These are phyloP conservation scores for Podospora australis DNA, from an alignment of 495 filamentous ascomycete genomes.

Conservation along the genomic window DNA sequence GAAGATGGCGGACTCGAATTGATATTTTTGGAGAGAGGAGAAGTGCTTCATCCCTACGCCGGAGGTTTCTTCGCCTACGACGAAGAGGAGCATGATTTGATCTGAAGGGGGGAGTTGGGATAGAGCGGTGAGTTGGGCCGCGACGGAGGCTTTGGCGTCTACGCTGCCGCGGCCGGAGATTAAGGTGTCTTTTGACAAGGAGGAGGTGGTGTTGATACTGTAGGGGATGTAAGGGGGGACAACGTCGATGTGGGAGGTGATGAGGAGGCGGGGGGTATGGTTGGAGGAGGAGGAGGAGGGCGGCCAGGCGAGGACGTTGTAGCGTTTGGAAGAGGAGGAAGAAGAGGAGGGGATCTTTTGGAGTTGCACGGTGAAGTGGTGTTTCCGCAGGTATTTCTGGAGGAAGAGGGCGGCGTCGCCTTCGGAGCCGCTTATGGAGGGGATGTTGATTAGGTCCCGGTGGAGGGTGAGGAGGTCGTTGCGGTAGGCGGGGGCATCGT, in stretches of 20 bases:
- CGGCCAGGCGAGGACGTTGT: slow-evolving; percentile 75
- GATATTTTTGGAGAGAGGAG: slow-evolving; percentile 47
- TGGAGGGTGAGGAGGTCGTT: slow-evolving; percentile 66
- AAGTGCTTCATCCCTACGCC: slow-evolving; percentile 80
- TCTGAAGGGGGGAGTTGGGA: slow-evolving; percentile 49
- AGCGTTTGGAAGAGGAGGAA: slow-evolving; percentile 37
- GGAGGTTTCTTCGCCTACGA: slow-evolving; percentile 77
- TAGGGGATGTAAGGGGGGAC: slow-evolving; percentile 72
- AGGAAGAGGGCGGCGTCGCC: slow-evolving; percentile 62
- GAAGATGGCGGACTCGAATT: slow-evolving; percentile 63
- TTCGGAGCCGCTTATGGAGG: slow-evolving; percentile 73
- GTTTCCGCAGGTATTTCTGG: slow-evolving; percentile 51
- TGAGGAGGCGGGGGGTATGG: slow-evolving; percentile 47
- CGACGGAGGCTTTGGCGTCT: slow-evolving; percentile 86
- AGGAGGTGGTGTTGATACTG: slow-evolving; percentile 31
- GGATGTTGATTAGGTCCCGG: slow-evolving; percentile 63
- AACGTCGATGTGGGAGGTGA: slow-evolving; percentile 68
- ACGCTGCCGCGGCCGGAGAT: slow-evolving; percentile 72
- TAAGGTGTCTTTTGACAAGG: slow-evolving; percentile 10
- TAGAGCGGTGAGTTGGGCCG: slow-evolving; percentile 65
- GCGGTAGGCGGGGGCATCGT: slow-evolving; percentile 31
- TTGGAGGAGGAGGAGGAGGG: slow-evolving; percentile 25
- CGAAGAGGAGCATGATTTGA: slow-evolving; percentile 65
- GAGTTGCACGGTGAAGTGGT: slow-evolving; percentile 47
- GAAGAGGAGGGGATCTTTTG: slow-evolving; percentile 58